Evolutionary conservation across 2,329 filamentous ascomycete species (phyloP).

Genomic region (Aspergillus arachidicola): DNA sequence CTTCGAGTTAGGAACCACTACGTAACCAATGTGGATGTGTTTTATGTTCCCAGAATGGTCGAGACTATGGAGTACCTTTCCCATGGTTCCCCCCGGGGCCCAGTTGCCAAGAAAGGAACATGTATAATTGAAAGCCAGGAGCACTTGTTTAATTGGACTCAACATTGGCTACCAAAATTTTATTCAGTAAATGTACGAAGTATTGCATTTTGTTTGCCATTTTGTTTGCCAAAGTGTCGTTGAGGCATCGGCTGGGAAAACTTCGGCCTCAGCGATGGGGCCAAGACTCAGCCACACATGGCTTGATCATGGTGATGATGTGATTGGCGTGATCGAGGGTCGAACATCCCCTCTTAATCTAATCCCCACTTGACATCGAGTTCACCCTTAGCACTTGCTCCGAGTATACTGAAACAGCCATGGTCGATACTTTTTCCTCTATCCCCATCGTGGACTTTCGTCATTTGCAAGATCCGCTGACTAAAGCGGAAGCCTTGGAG

Average conservation of each 20-base stretch:
- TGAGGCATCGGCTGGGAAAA: neutral
- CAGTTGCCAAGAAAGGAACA: neutral
- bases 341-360: neutral
- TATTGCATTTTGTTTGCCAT: no score
- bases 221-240: no score
- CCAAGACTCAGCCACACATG: neutral
- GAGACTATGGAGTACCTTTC: neutral
- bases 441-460: slow-evolving; percentile 35
- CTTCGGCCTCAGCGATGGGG: neutral
- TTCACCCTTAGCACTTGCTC: neutral
- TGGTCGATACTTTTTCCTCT: slow-evolving; percentile 31
- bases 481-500: slow-evolving; percentile 26
- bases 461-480: slow-evolving; percentile 26
- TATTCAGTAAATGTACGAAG: no score
- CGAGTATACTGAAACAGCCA: slow-evolving; percentile 4
- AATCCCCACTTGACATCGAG: neutral
- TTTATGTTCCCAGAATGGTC: neutral
- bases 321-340: neutral
- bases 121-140: neutral
- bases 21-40: neutral
- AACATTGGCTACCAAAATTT: no score
- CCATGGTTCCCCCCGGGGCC: neutral
- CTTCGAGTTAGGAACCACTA: neutral
- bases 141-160: neutral
- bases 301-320: neutral